Percentiles rank a stretch among this genome's conserved stretches.
Evolutionary conservation across 345 rosid species (phyloP).

Genomic region (Syzygium aqueum): DNA sequence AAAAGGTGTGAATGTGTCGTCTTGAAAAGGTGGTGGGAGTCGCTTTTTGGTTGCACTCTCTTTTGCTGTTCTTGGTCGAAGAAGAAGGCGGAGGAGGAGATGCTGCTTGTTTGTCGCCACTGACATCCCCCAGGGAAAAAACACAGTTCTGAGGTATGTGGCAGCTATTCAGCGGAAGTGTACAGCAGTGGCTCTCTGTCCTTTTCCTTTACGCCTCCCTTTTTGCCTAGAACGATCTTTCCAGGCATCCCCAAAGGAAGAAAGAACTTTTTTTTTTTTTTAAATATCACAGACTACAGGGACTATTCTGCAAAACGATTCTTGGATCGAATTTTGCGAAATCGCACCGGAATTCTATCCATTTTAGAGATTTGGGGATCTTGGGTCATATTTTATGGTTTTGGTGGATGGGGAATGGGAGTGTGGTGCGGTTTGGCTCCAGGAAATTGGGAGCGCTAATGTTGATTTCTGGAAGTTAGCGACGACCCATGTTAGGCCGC

Average conservation of each 20-base stretch:
- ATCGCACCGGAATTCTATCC: background rate
- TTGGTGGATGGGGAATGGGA: background rate
- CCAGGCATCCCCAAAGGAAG: background rate
- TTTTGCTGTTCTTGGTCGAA: background rate
- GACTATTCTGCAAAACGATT: background rate
- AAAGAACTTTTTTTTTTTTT: background rate
- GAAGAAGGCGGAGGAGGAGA: background rate
- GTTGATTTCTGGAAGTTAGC: background rate
- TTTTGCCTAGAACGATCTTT: background rate
- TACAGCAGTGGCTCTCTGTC: background rate
- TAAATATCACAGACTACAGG: background rate
- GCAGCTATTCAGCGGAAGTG: background rate
- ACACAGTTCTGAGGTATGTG: background rate
- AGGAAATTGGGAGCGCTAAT: background rate
- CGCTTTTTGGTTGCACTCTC: background rate
- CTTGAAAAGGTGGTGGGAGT: background rate
- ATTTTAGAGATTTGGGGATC: background rate
- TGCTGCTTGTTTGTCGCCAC: background rate
- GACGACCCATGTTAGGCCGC: background rate
- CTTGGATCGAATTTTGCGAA: background rate
- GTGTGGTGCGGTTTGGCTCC: background rate
- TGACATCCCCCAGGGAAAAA: background rate
- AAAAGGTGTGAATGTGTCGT: background rate
- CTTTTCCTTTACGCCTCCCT: background rate
- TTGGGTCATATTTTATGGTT: background rate